These are phyloP conservation scores for Sanghuangporus sanghuang DNA, from an alignment of 1,284 basidiomycete genomes.

Conservation along the genomic window DNA sequence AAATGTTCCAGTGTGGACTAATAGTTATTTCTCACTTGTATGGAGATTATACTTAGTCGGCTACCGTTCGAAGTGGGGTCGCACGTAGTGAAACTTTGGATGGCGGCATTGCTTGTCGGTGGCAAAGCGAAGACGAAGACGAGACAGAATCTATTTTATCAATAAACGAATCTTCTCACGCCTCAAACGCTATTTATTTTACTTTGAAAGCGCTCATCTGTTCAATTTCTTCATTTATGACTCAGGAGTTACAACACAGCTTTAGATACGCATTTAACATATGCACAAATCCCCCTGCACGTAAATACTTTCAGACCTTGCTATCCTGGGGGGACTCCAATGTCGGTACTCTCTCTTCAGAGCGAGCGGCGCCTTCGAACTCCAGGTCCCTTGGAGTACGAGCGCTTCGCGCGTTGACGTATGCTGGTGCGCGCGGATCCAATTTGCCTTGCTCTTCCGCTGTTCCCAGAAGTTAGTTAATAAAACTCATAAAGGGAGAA, in stretches of 20 bases:
- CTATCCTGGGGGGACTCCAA: neutral
- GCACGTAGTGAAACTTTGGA: neutral
- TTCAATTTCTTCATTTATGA: neutral
- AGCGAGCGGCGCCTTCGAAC: constrained; percentile 6
- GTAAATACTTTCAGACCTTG: neutral
- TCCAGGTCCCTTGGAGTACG: neutral
- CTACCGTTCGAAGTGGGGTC: neutral
- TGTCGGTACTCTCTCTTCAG: constrained; percentile 14
- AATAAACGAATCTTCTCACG: neutral
- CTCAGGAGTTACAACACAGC: neutral
- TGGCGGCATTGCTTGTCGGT: neutral
- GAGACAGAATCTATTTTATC: neutral
- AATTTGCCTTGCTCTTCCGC: constrained; percentile 73
- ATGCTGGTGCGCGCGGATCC: constrained; percentile 56
- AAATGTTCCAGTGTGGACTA: too few species aligned
- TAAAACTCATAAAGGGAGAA: neutral
- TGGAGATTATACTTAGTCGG: too few species aligned
- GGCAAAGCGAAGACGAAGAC: neutral
- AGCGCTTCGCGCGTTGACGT: constrained; percentile 39
- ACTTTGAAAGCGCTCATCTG: neutral
- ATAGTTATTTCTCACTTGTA: too few species aligned
- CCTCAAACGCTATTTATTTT: neutral
- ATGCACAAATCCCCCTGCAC: neutral
- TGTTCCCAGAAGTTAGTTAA: constrained; percentile 26
- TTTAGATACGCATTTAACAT: neutral